phyloP scores from a whole-genome alignment of 1,284 basidiomycete species.

The Fomitiporia mediterranea region DNA sequence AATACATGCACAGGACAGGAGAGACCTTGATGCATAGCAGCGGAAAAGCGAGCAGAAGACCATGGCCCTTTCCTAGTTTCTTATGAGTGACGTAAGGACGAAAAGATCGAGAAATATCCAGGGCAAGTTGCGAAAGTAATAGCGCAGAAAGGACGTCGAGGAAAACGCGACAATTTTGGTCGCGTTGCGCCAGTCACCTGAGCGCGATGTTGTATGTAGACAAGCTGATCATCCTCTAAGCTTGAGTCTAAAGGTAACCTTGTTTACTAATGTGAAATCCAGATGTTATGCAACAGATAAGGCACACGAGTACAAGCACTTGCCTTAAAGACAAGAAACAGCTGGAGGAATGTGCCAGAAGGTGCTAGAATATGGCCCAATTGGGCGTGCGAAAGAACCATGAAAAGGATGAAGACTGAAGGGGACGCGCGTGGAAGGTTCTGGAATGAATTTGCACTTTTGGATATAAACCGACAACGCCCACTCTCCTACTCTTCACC shows the following conservation, averaged over 20 bases:
- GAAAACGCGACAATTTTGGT: not conserved
- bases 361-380: conserved; percentile 6
- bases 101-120: too few species aligned
- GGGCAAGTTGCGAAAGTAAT: too few species aligned
- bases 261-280: too few species aligned
- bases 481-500: conserved; percentile 7
- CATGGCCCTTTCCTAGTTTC: too few species aligned
- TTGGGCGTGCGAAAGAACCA: conserved; percentile 5
- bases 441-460: conserved; percentile 8
- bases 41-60: too few species aligned
- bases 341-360: conserved; percentile 2
- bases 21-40: too few species aligned
- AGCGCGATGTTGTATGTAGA: not conserved
- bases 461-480: not conserved
- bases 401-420: not conserved
- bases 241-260: too few species aligned
- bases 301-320: too few species aligned
- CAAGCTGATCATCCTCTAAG: not conserved
- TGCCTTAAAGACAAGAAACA: not conserved
- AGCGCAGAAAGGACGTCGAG: not conserved
- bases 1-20: too few species aligned
- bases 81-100: too few species aligned
- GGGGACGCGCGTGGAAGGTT: conserved; percentile 16
- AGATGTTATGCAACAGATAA: too few species aligned
- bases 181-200: not conserved